Base-by-base conservation (phyloP, 441 rosid genomes). In the Pelargonium australe region DNA sequence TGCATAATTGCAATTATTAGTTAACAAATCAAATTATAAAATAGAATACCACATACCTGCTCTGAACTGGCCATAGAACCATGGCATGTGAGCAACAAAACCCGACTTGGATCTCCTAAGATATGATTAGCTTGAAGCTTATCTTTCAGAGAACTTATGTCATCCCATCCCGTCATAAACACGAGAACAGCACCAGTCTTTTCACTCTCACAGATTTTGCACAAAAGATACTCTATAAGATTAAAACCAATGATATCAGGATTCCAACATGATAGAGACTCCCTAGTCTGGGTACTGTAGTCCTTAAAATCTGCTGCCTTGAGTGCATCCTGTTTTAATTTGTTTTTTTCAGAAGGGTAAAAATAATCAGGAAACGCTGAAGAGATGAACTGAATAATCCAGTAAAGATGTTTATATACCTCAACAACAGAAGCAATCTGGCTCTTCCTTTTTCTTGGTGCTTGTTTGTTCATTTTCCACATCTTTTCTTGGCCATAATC, bases 141-240 rank as follows among this genome's bases (percentile, higher is more conserved):
- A 81, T 95, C 99, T 73, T 88, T 89, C 73, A 95, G 77, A 73
- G 86, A 85, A 78, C 89, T 95, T 75, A 92, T 95, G 80, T 95
- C 99, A 74, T 92, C 99, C 99, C 99, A 95, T 53, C 99, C 99
- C 74, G 99, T 95, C 92, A 95, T 85, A 84, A 95, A 95, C 63
- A 95, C 95, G 70, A 95, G 85, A 64, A 89, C 96, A 79, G 96
- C 97, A 49, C 99, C 98, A 20, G 90, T 82, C 60, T 96, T 83
- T 80, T 92, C 98, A 82, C 92, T 92, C 64, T 98, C 90, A 71
- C 99, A 90, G 76, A 92, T 90, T 80, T 95, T 97, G 79, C 98
- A 95, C 25, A 92, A 84, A 70, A 89, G 96, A 66, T 96, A 89
- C 81, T 95, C 99, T 63, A 95, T 88, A 77, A 95, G 91, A 81